Conservation (phyloP, 257 asterid genomes). For the Asclepias syriaca region DNA sequence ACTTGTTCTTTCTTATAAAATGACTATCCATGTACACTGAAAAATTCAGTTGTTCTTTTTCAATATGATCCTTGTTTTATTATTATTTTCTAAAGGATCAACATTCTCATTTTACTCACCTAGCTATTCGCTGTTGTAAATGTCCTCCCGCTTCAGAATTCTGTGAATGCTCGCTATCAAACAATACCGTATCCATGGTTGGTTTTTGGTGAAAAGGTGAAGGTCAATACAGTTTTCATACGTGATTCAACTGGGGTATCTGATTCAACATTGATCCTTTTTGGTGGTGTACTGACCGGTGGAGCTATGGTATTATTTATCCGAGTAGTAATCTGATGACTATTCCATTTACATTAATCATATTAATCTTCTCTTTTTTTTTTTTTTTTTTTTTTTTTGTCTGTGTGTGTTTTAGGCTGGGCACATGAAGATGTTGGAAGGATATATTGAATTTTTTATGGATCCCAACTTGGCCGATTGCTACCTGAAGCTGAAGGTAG, state of each 20-base stretch:
- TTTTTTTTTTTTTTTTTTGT: constrained; percentile 2
- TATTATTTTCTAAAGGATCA: neutral
- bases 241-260: constrained; percentile 99
- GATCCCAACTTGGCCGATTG: constrained; percentile 81
- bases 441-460: constrained; percentile 88
- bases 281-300: constrained; percentile 68
- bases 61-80: neutral
- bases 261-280: constrained; percentile 91
- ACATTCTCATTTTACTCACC: neutral
- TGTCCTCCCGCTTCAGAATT: constrained; percentile 51
- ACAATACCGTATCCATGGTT: constrained; percentile 92
- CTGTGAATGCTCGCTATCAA: constrained; percentile 97
- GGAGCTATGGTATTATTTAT: constrained; percentile 59
- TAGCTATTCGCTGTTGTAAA: constrained; percentile 15
- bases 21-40: too few species aligned
- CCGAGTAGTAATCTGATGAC: neutral
- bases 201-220: constrained; percentile 96
- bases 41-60: neutral
- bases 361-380: neutral
- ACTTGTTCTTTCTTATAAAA: too few species aligned
- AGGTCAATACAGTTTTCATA: constrained; percentile 87
- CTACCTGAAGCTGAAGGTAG: constrained; percentile 78
- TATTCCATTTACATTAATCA: neutral
- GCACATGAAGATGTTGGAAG: constrained; percentile 78
- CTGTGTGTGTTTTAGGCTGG: constrained; percentile 51